Base-by-base conservation (phyloP, 441 rosid genomes). In the Lepidium campestre region DNA sequence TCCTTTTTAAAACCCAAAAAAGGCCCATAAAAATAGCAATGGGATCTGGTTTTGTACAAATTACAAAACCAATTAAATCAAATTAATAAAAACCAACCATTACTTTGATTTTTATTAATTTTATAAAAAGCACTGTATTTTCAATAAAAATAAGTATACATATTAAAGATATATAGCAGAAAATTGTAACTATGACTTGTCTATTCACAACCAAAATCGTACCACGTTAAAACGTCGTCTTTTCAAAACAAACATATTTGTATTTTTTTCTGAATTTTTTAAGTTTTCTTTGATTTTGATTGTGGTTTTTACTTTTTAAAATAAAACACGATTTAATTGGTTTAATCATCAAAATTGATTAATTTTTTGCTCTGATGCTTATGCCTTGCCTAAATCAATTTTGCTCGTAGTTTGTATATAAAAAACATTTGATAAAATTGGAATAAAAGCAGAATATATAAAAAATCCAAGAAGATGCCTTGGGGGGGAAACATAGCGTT, bases 401-500 rank as follows among this genome's bases (percentile, higher is more conserved):
- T 22, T 23, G 31, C 49, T 27, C 53, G 2, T 25, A 17, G 11
- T 4, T 56, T 1, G 17, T 57, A 2, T 32, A 0, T 15, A 35
- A 29, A 29, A 29, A 34, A 44, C 18, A 15, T 14, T 31, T 67
- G 7, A 14, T n/a, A n/a, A 31, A 25, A 17, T 10, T 55, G 46
- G 14, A 35, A 18, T 34, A 36, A 46, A 64, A 39, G n/a, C 22
- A 56, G 46, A 44, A 12, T 36, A 18, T 7, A 18, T 6, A 65
- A 36, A 46, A 68, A 47, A 68, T 58, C 57, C 9, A 57, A 68
- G 17, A 29, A 58, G 64, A 59, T 49, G 66, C 73, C 32, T 47
- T 48, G 23, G 42, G 56, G 48, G 47, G 66, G 66, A 59, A 60
- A 68, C 73, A 59, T 40, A 49, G 60, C 59, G 7, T 48, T 68